Evolutionary conservation across 495 filamentous ascomycete species (phyloP), one percentile per base, ranked within the genome.

Genomic region (Penicillium diatomitis): DNA sequence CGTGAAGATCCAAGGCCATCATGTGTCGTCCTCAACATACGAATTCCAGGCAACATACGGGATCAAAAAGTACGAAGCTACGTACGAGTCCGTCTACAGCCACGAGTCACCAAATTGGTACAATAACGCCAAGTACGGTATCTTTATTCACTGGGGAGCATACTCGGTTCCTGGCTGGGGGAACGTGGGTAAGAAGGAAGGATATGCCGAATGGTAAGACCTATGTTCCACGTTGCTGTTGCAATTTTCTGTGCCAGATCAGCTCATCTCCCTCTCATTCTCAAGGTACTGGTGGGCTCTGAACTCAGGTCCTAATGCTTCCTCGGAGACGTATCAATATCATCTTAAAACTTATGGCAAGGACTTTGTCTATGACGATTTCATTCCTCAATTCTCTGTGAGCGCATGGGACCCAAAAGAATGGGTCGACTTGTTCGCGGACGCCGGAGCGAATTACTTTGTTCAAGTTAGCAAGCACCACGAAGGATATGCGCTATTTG

Each of bases 91-190:
- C 0, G 48, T 71, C 32, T 67, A 73, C 44, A 53, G 55, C 8
- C 77, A 79, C 50, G 76, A 78, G 54, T 60, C 65, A 5, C 77
- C 76, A 0, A 64, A 64, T 38, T 79, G 76, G 77, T 81, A 72
- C 44, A 67, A 77, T 46, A 58, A 67, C 44, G 70, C 63, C 38
- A 81, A 81, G 46, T 80, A 65, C 53, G 76, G 76, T 0, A 78
- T 79, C 33, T 79, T 81, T 56, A 77, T 81, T 40, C 76, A 77
- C 57, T 80, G 76, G 77, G 75, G 77, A 2, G 53, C 67, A 0
- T 79, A 79, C 48, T 59, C 70, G 5, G 76, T 81, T 1, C 75
- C 77, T 1, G 76, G 73, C 4, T 79, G 75, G 75, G 77, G 74
- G 0, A 79, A 79, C 44, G 64, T 62, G 11, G 66, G 67, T 11